Evolutionary conservation across 2,329 filamentous ascomycete genomes (phyloP).

Genomic region (Penicillium sp.): DNA sequence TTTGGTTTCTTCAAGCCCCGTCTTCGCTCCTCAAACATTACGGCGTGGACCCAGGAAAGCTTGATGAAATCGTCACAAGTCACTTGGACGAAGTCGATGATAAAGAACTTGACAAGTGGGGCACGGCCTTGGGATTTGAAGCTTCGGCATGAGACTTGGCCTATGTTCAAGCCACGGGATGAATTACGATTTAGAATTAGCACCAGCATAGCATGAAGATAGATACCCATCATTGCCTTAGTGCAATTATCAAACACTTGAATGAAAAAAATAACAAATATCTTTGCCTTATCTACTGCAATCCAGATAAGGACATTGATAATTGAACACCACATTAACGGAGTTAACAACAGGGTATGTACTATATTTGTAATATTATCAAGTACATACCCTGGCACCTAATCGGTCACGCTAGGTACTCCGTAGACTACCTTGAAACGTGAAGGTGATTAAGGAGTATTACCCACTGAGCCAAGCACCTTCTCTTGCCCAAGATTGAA

Average conservation of each 20-base stretch:
- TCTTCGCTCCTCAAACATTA: not conserved
- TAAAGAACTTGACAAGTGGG: constrained; percentile 1
- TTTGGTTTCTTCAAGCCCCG: not conserved
- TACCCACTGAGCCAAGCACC: too few species aligned
- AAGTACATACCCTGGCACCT: too few species aligned
- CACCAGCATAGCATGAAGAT: not conserved
- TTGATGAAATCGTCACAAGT: not conserved
- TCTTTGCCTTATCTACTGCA: too few species aligned
- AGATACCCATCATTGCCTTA: not conserved
- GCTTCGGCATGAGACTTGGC: not conserved
- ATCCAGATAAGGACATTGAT: too few species aligned
- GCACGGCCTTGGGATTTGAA: not conserved
- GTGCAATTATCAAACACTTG: not conserved
- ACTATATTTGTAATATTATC: too few species aligned
- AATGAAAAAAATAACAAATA: not conserved
- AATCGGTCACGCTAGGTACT: too few species aligned
- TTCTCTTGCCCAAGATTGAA: too few species aligned
- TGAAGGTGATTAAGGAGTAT: too few species aligned
- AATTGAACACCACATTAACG: not conserved
- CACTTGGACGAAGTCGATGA: constrained; percentile 1
- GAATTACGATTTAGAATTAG: not conserved
- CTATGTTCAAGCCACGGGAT: not conserved
- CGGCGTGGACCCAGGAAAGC: not conserved
- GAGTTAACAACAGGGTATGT: too few species aligned
- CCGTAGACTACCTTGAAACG: too few species aligned